These are phyloP conservation scores for Ophiocordyceps camponoti-floridani DNA, from an alignment of 2,329 filamentous ascomycete genomes.

Conservation along the genomic window DNA sequence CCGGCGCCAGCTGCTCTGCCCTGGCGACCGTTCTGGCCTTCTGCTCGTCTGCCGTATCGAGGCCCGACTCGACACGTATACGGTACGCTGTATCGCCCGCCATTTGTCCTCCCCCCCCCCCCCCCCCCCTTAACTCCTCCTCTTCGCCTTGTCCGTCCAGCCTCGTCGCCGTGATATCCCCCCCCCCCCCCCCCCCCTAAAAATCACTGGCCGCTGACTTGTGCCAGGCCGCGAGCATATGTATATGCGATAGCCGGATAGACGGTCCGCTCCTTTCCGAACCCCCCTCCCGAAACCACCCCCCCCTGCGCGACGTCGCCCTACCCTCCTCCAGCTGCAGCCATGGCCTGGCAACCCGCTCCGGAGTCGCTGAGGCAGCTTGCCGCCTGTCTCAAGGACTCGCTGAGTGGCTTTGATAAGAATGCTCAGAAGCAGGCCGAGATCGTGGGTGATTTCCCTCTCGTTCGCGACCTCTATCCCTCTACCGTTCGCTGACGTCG, in stretches of 20 bases:
- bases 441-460: slow-evolving; percentile 35
- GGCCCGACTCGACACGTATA: neutral
- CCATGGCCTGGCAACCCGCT: slow-evolving; percentile 86
- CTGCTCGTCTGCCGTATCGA: neutral
- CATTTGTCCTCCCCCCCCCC: neutral
- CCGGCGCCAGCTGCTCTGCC: neutral
- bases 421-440: slow-evolving; percentile 78
- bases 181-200: neutral
- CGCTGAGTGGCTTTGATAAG: slow-evolving; percentile 68
- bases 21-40: neutral
- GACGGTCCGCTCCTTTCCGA: too few relatives aligned
- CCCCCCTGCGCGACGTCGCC: too few relatives aligned
- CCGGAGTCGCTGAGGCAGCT: slow-evolving; percentile 79
- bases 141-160: neutral
- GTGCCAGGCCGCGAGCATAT: neutral
- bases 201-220: neutral
- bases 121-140: neutral
- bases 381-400: slow-evolving; percentile 77
- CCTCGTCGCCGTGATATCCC: neutral
- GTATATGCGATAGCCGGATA: too few relatives aligned
- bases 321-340: slow-evolving; percentile 5
- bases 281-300: too few relatives aligned
- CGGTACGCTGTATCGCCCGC: neutral
- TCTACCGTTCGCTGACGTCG: neutral
- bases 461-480: neutral